These are phyloP conservation scores for Leptodontidium sp. DNA, from an alignment of 2,329 filamentous ascomycete species.

Conservation along the genomic window DNA sequence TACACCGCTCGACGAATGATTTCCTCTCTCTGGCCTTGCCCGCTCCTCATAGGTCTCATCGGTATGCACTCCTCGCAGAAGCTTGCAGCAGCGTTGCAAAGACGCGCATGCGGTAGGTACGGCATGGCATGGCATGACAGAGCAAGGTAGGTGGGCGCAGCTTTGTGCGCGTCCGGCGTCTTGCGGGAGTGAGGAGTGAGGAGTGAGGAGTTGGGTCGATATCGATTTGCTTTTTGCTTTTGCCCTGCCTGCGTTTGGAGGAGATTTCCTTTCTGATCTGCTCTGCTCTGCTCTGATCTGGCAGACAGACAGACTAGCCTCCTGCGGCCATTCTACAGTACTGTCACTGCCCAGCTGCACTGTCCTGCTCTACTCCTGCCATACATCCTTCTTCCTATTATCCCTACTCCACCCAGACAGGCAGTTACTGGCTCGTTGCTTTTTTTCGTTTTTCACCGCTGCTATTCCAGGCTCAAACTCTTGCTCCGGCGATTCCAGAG, in stretches of 20 bases:
- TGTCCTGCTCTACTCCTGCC: background rate
- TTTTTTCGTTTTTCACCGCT: conserved; percentile 23
- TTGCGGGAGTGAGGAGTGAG: background rate
- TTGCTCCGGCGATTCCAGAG: conserved; percentile 38
- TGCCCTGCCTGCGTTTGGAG: background rate
- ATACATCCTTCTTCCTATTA: background rate
- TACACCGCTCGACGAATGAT: conserved; percentile 40
- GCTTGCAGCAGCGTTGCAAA: conserved; percentile 29
- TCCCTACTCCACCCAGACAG: background rate
- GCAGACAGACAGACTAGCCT: background rate
- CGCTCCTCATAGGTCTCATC: conserved; percentile 40
- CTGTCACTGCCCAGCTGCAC: background rate
- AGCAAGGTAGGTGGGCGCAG: too few species aligned
- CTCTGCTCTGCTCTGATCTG: too few species aligned
- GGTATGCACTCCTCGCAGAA: conserved; percentile 32
- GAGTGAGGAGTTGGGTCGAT: background rate
- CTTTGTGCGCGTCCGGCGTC: conserved; percentile 9
- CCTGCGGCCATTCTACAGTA: background rate
- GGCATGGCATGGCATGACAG: background rate
- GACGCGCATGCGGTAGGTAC: conserved; percentile 32
- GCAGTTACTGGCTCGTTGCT: too few species aligned
- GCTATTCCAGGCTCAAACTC: conserved; percentile 31
- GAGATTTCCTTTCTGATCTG: too few species aligned
- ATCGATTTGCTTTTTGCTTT: background rate
- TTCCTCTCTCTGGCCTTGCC: conserved; percentile 21